Base-by-base conservation (phyloP, 495 filamentous ascomycete species). In the Rhypophila decipiens region DNA sequence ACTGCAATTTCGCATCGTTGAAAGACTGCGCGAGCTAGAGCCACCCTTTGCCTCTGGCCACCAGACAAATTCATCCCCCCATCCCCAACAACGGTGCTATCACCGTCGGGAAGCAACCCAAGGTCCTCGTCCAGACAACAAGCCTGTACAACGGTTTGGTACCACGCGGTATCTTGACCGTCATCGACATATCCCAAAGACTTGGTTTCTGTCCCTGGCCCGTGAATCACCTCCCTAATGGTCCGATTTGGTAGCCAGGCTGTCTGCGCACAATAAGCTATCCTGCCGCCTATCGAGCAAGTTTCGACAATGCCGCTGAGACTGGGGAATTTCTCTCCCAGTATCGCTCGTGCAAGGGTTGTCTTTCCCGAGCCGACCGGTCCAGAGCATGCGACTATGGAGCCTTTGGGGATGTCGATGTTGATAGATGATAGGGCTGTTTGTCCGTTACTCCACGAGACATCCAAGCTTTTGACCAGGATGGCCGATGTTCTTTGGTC, bases 41-140 rank as follows among this genome's bases (percentile, higher is more conserved):
- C 61, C 23, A 64, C 79, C 18, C 81, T 65, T 51, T 84, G 80
- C 35, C 75, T 73, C 54, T 86, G 83, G 0, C 83, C 83, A 5
- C 79, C 80, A 45, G 77, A 82, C 13, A 86, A 63, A 18, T 71
- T 72, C 39, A 82, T 65, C 0, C 81, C 83, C 47, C 75, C 73
- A 57, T 72, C 80, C 11, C 82, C 83, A 44, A 85, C 75, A 19
- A 71, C 40, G 3, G 79, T 84, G 36, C 67, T 51, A 49, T 84
- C 80, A 0, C 75, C 76, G 5, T 69, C 60, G 12, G 77, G 72
- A 21, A 86, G 64, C 13, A 70, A 66, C 29, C 58, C 54, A 22
- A 84, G 61, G 53, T 83, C 80, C 23, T 74, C 60, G 9, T 71
- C 65, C 10, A 87, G 62, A 17, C 72, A 75, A 59, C 83, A 87